Percentiles rank a stretch among this genome's conserved stretches.
Evolutionary conservation across 2,329 filamentous ascomycete genomes (phyloP).

Genomic region (Diaporthe sp.): DNA sequence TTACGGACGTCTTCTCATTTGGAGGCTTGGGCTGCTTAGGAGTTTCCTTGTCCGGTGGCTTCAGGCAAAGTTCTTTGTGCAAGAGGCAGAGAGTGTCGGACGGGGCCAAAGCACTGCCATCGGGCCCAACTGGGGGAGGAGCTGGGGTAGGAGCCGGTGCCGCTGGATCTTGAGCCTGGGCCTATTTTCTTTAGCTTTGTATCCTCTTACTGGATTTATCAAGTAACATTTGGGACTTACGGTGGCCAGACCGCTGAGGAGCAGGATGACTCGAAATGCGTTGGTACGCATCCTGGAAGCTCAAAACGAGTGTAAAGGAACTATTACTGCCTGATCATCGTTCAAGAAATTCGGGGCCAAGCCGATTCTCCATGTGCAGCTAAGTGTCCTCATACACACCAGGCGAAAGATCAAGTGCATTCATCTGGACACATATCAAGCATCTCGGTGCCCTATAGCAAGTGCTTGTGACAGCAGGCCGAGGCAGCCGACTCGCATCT

Average conservation of each 20-base stretch:
- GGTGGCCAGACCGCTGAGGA: neutral
- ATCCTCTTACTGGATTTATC: neutral
- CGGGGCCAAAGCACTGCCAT: neutral
- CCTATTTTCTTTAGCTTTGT: neutral
- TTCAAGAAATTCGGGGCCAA: too few species aligned
- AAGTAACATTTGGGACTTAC: neutral
- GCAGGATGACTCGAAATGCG: neutral
- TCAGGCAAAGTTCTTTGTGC: conserved; percentile 3
- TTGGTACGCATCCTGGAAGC: neutral
- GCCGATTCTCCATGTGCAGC: neutral
- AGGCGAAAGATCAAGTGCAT: neutral
- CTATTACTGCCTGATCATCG: neutral
- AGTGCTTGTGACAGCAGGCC: neutral
- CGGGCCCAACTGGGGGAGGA: neutral
- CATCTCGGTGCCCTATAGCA: neutral
- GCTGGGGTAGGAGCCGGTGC: neutral
- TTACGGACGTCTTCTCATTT: neutral
- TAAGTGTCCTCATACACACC: neutral
- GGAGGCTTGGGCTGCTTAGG: neutral
- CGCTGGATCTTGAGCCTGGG: neutral
- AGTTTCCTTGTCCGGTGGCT: neutral
- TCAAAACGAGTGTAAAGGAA: neutral
- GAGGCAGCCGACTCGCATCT: neutral
- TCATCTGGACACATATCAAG: conserved; percentile 8
- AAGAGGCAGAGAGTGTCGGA: conserved; percentile 20